A percentile compares a stretch with the other conserved stretches of the same genome.
Conservation (phyloP, 306 rosid genomes). For the Bauhinia variegata region DNA sequence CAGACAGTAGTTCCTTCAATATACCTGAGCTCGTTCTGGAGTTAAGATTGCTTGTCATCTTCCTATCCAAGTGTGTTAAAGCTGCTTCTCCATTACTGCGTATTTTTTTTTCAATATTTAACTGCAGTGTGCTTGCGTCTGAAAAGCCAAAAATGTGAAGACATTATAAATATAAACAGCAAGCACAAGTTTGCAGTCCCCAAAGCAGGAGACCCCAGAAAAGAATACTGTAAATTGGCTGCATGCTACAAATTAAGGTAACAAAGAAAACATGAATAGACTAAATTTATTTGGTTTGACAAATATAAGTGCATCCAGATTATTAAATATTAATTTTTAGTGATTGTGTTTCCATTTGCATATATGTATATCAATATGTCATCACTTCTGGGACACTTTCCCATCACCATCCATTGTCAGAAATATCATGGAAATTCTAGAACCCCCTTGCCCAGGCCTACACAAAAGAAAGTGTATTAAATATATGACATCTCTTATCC, state of each 20-base stretch:
- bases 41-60: slow-evolving; percentile 79
- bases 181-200: slow-evolving; percentile 2
- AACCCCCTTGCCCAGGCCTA: too few species aligned
- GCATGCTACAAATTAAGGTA: background rate
- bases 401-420: background rate
- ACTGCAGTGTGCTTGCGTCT: slow-evolving; percentile 67
- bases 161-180: slow-evolving; percentile 14
- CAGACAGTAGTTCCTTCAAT: slow-evolving; percentile 75
- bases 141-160: slow-evolving; percentile 42
- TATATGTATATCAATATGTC: background rate
- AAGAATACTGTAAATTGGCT: background rate
- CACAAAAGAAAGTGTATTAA: too few species aligned
- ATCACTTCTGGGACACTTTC: background rate
- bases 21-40: slow-evolving; percentile 68
- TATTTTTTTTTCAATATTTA: slow-evolving; percentile 70
- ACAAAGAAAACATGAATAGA: background rate
- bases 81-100: slow-evolving; percentile 88
- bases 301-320: background rate
- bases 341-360: background rate
- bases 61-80: slow-evolving; percentile 79
- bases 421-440: too few species aligned
- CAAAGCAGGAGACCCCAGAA: slow-evolving; percentile 12
- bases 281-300: slow-evolving; percentile 2
- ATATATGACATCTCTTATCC: too few species aligned
- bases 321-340: too few species aligned